A percentile compares a stretch with the other conserved stretches of the same genome.
Conservation (phyloP, 2,329 filamentous ascomycete genomes). For the Paracamarosporium sp. region DNA sequence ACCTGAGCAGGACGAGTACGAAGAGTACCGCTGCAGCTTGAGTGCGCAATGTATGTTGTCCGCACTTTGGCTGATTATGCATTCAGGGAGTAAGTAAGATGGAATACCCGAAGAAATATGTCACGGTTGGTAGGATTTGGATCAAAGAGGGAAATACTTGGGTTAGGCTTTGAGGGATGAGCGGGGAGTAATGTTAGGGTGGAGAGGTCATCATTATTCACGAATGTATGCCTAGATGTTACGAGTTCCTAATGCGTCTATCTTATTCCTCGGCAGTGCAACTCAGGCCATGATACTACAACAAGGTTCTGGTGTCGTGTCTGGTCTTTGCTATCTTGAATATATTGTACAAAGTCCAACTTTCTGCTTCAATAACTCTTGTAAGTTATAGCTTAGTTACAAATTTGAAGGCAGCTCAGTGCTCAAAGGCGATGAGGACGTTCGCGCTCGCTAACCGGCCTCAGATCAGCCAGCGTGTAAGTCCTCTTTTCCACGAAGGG, state of each 20-base stretch:
- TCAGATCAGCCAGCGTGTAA: too few species aligned
- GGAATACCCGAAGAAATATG: not conserved
- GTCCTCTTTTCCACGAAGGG: too few species aligned
- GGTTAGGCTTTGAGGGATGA: not conserved
- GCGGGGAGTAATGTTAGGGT: not conserved
- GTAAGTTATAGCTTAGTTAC: too few species aligned
- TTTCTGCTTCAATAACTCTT: too few species aligned
- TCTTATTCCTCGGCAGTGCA: not conserved
- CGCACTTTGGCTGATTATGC: not conserved
- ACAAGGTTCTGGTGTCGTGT: too few species aligned
- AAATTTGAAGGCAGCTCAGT: too few species aligned
- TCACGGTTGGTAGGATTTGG: not conserved
- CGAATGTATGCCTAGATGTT: slow-evolving; percentile 1
- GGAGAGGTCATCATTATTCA: slow-evolving; percentile 1
- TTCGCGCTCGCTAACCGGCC: too few species aligned
- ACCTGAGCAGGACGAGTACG: slow-evolving; percentile 3
- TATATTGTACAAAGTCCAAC: too few species aligned
- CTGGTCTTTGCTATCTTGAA: too few species aligned
- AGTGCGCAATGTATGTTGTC: not conserved
- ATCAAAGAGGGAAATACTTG: not conserved
- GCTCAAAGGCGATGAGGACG: too few species aligned
- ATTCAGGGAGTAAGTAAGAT: not conserved
- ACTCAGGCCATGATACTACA: not conserved
- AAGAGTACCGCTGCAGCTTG: not conserved
- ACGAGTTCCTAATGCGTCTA: not conserved